These are phyloP conservation scores for Lasiodiplodia sp. DNA, from an alignment of 2,329 filamentous ascomycete genomes.

Conservation along the genomic window DNA sequence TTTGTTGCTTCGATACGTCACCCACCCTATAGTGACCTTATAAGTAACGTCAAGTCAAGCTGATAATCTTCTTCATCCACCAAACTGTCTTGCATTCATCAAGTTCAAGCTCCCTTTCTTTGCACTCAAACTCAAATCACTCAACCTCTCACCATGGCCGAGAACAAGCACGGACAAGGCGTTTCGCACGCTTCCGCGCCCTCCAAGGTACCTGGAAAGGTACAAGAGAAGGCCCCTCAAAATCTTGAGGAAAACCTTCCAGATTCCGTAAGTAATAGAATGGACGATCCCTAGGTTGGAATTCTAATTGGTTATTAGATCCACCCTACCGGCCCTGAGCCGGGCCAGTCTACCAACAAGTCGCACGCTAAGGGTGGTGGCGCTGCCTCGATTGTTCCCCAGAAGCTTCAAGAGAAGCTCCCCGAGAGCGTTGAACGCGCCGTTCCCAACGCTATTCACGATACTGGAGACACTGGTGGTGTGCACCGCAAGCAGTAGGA, in stretches of 20 bases:
- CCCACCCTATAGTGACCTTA: background rate
- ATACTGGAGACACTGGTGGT: conserved; percentile 43
- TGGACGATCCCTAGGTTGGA: too few species aligned
- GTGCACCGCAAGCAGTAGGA: conserved; percentile 6
- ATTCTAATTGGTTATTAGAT: conserved; percentile 34
- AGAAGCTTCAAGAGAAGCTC: conserved; percentile 53
- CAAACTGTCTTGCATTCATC: background rate
- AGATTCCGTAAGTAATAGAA: conserved; percentile 38
- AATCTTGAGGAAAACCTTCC: conserved; percentile 50
- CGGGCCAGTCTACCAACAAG: conserved; percentile 41
- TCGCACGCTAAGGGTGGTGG: conserved; percentile 50
- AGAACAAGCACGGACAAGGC: conserved; percentile 50
- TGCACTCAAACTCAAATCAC: background rate
- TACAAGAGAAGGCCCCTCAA: conserved; percentile 49
- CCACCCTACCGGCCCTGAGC: conserved; percentile 47
- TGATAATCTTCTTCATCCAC: background rate
- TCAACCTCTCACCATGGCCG: background rate
- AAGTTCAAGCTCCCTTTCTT: background rate
- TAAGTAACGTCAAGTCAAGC: background rate
- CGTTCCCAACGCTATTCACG: conserved; percentile 53
- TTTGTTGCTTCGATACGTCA: background rate
- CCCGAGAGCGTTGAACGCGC: conserved; percentile 54
- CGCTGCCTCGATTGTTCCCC: conserved; percentile 42
- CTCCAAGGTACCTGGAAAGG: conserved; percentile 48
- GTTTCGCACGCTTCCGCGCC: conserved; percentile 51